A percentile compares a stretch with the other conserved stretches of the same genome.
These are phyloP conservation scores for Claviceps pazoutovae DNA, from an alignment of 2,329 filamentous ascomycete species.

Conservation along the genomic window DNA sequence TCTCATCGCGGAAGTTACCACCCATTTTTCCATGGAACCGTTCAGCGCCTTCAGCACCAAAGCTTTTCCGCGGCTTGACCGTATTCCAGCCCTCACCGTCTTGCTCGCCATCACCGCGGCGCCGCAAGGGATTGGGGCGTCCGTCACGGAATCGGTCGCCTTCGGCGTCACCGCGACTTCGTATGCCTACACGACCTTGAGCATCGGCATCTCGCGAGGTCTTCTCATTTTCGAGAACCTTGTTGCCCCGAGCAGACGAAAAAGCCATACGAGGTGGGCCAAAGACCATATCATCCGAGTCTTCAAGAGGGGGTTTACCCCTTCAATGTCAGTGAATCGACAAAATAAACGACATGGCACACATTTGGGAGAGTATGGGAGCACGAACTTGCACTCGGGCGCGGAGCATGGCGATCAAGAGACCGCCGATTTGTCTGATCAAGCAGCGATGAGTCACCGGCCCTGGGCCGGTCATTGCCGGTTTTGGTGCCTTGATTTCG, in stretches of 20 bases:
- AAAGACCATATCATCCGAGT: conserved; percentile 69
- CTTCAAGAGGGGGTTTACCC: conserved; percentile 21
- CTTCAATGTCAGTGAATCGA: not conserved
- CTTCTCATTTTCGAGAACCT: conserved; percentile 40
- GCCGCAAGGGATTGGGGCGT: conserved; percentile 32
- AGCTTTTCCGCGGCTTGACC: conserved; percentile 60
- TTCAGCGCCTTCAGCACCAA: conserved; percentile 58
- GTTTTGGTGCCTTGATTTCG: conserved; percentile 30
- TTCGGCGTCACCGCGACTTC: conserved; percentile 37
- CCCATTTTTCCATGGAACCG: conserved; percentile 55
- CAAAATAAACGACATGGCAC: not conserved
- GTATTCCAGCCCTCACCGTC: conserved; percentile 63
- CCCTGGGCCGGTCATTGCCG: conserved; percentile 29
- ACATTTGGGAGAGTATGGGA: not conserved
- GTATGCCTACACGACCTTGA: conserved; percentile 45
- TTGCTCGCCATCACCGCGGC: conserved; percentile 40
- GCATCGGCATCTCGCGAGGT: conserved; percentile 34
- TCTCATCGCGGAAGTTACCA: conserved; percentile 29
- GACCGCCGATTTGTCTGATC: conserved; percentile 39
- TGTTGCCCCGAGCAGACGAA: conserved; percentile 53
- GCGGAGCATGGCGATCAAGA: conserved; percentile 39
- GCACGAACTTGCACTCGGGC: conserved; percentile 42
- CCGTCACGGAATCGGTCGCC: conserved; percentile 36
- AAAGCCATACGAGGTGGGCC: conserved; percentile 76
- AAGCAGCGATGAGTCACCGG: conserved; percentile 29